Percentiles rank a stretch among this genome's conserved stretches.
phyloP scores from a whole-genome alignment of 208 protist species.

The Acanthamoeba royreba region DNA sequence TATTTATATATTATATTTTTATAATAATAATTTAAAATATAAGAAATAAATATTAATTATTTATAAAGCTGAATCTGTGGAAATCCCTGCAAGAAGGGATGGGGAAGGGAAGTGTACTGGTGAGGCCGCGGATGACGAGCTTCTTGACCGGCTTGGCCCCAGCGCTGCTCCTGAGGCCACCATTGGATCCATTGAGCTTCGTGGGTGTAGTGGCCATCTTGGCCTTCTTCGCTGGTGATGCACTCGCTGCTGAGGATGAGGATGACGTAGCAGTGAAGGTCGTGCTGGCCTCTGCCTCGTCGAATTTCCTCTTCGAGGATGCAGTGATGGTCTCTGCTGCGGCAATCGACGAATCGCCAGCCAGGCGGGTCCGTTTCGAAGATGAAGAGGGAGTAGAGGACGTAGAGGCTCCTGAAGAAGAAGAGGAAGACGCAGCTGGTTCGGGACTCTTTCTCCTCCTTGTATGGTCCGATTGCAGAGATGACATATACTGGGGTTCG shows the following conservation, averaged over 20 bases:
- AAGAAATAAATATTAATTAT: neutral
- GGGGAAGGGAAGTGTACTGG: neutral
- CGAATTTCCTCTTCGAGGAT: neutral
- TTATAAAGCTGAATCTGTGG: neutral
- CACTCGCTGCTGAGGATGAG: neutral
- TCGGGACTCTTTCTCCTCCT: conserved; percentile 34
- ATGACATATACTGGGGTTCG: neutral
- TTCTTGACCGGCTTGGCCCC: conserved; percentile 24
- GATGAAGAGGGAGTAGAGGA: neutral
- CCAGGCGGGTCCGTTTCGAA: neutral
- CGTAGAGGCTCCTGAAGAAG: neutral
- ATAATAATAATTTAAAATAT: neutral
- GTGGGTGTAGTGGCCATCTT: neutral
- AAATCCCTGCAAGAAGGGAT: neutral
- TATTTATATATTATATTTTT: neutral
- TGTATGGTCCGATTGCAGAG: neutral
- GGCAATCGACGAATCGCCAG: neutral
- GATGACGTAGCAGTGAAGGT: neutral
- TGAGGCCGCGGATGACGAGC: neutral
- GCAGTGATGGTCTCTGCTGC: too few relatives aligned
- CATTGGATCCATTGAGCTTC: neutral
- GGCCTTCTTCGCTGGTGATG: neutral
- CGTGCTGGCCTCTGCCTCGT: neutral
- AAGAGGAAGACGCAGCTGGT: neutral
- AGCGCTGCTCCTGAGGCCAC: neutral